A percentile compares a stretch with the other conserved stretches of the same genome.
Conservation (phyloP, 768 basidiomycete species). For the Lepiota brunneoincarnata region DNA sequence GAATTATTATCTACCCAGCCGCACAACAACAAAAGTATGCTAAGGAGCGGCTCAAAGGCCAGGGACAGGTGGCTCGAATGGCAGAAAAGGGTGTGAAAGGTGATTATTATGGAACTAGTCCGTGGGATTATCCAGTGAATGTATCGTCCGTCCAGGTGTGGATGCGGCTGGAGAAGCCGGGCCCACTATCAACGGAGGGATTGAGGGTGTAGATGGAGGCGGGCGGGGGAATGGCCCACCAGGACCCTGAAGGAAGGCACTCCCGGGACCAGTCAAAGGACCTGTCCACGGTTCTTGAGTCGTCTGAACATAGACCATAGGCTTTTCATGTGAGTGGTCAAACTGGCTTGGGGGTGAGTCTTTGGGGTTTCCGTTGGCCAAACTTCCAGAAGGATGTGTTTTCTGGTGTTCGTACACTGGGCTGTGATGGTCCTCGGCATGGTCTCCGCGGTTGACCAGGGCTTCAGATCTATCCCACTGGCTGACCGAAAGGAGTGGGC, state of each 20-base stretch:
- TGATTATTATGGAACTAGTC: neutral
- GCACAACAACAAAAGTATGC: too few species aligned
- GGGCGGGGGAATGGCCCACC: constrained; percentile 35
- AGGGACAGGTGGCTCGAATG: too few species aligned
- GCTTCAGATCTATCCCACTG: neutral
- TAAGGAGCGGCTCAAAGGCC: too few species aligned
- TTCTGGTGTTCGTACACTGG: too few species aligned
- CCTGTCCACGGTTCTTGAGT: constrained; percentile 27
- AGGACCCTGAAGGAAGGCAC: constrained; percentile 46
- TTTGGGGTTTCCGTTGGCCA: constrained; percentile 13
- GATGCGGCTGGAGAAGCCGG: constrained; percentile 21
- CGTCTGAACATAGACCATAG: constrained; percentile 16
- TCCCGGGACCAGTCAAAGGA: constrained; percentile 46
- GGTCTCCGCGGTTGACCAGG: neutral
- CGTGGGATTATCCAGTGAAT: constrained; percentile 31
- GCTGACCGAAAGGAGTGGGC: neutral
- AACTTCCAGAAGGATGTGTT: constrained; percentile 5
- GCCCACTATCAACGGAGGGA: neutral
- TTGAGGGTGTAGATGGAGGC: neutral
- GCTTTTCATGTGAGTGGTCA: too few species aligned
- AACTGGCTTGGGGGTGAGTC: too few species aligned
- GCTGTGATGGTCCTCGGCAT: neutral
- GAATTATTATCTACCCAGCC: too few species aligned
- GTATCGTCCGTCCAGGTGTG: constrained; percentile 63
- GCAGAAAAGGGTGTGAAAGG: neutral